phyloP scores from a whole-genome alignment of 108 stramenopile species.

The Fistulifera pelliculosa region DNA sequence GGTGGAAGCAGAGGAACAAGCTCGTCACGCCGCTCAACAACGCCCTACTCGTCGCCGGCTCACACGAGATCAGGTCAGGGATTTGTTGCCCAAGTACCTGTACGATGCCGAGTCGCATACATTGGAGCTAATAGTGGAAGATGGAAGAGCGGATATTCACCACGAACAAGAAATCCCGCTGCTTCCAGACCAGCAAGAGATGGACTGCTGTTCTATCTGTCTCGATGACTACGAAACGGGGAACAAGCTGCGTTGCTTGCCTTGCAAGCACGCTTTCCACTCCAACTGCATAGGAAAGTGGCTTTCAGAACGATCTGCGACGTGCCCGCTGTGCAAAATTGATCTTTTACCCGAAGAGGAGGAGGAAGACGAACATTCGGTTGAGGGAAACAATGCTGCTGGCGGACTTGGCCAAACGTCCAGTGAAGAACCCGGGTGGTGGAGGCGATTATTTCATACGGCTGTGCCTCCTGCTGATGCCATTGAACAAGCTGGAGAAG shows the following conservation, averaged over 20 bases:
- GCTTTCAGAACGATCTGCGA: constrained; percentile 44
- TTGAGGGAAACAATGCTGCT: neutral
- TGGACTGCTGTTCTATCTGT: constrained; percentile 52
- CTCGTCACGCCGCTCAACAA: neutral
- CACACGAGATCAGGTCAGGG: constrained; percentile 9
- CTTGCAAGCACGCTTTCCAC: constrained; percentile 45
- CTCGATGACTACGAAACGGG: constrained; percentile 55
- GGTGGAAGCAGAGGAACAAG: neutral
- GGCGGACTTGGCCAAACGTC: neutral
- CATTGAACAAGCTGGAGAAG: neutral
- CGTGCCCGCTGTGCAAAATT: constrained; percentile 53
- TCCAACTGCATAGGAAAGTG: constrained; percentile 55
- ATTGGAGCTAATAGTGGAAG: constrained; percentile 1
- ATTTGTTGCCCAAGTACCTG: constrained; percentile 6
- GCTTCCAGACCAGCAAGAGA: neutral
- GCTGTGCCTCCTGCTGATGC: neutral
- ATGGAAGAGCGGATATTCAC: neutral
- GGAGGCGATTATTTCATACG: neutral
- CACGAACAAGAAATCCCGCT: neutral
- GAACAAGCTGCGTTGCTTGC: constrained; percentile 39
- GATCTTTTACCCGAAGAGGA: constrained; percentile 29
- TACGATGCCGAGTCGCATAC: constrained; percentile 4
- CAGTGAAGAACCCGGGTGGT: neutral
- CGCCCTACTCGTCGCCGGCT: constrained; percentile 8
- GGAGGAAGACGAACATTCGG: constrained; percentile 6